phyloP scores from a whole-genome alignment of 2,329 filamentous ascomycete species.

The Furcasterigmium furcatum region DNA sequence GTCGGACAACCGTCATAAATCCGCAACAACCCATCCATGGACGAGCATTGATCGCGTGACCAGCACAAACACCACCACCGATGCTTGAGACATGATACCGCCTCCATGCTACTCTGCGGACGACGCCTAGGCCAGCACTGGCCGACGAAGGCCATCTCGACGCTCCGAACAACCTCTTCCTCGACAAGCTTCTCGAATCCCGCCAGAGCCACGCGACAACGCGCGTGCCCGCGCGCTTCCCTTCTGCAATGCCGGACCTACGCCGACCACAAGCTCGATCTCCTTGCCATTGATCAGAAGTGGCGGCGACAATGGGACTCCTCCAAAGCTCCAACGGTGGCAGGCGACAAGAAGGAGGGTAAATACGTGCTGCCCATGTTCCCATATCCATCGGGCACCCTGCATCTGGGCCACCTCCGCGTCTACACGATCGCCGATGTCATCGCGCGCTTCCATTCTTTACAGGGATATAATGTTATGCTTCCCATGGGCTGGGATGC shows the following conservation, averaged over 20 bases:
- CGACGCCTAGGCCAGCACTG: conserved; percentile 17
- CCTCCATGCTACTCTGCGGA: conserved; percentile 23
- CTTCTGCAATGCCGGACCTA: conserved; percentile 25
- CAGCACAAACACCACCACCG: neutral
- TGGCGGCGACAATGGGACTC: conserved; percentile 47
- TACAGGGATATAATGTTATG: conserved; percentile 72
- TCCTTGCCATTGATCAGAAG: conserved; percentile 45
- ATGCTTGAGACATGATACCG: conserved; percentile 14
- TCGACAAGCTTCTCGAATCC: neutral
- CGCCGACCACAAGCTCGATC: conserved; percentile 36
- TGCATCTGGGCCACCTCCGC: conserved; percentile 83
- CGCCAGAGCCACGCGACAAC: conserved; percentile 5
- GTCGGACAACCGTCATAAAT: too few species aligned
- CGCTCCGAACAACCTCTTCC: conserved; percentile 3
- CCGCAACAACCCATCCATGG: too few species aligned
- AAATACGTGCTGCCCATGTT: conserved; percentile 87
- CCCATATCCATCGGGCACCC: conserved; percentile 82
- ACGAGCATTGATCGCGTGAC: too few species aligned
- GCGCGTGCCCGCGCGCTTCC: conserved; percentile 1
- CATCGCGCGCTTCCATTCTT: conserved; percentile 69
- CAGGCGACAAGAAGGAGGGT: conserved; percentile 13
- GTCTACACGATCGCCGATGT: conserved; percentile 92
- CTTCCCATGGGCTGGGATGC: conserved; percentile 96
- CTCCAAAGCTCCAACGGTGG: conserved; percentile 10
- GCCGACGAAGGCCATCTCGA: conserved; percentile 4